Evolutionary conservation across 345 rosid species (phyloP).

Genomic region (Dovyalis caffra): DNA sequence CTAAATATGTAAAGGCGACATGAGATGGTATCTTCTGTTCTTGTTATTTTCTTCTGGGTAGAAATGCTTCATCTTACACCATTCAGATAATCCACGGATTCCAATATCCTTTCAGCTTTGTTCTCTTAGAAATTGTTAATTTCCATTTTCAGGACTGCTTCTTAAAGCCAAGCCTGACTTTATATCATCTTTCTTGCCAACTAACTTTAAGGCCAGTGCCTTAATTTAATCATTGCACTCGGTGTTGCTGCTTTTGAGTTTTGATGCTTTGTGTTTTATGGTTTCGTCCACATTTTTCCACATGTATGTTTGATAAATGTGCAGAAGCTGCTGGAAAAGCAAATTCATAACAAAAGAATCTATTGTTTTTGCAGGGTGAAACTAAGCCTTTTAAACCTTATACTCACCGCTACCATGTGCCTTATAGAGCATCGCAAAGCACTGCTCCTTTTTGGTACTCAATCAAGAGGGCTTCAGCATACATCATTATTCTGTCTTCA

Average conservation of each 20-base stretch:
- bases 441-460: constrained; percentile 90
- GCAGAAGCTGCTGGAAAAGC: background rate
- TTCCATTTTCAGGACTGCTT: background rate
- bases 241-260: background rate
- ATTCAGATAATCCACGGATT: background rate
- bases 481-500: constrained; percentile 76
- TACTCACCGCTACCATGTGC: constrained; percentile 61
- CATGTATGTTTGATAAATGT: background rate
- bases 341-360: constrained; percentile 1
- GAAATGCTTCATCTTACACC: background rate
- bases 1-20: background rate
- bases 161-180: background rate
- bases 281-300: background rate
- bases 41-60: background rate
- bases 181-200: background rate
- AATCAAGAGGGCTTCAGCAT: constrained; percentile 86
- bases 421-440: constrained; percentile 66
- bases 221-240: background rate
- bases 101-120: background rate
- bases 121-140: background rate
- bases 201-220: background rate
- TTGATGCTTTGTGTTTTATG: background rate
- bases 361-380: constrained; percentile 63
- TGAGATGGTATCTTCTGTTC: background rate
- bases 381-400: constrained; percentile 77